Evolutionary conservation across 2,329 filamentous ascomycete species (phyloP).

Genomic region (Colletotrichum camelliae): DNA sequence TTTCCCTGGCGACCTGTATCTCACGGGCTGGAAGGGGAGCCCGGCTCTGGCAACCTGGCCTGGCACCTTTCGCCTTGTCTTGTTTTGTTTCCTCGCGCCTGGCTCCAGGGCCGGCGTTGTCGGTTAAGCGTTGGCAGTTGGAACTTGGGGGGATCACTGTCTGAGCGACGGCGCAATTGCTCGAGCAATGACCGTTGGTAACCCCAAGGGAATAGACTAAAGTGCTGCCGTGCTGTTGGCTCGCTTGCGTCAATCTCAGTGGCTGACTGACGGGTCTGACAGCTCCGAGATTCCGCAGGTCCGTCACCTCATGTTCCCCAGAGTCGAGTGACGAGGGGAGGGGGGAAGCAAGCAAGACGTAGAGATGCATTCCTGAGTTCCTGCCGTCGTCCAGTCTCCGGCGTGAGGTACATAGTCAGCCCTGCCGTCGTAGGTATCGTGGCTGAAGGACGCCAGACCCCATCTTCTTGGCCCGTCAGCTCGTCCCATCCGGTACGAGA

Average conservation of each 20-base stretch:
- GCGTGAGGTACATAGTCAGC: background rate
- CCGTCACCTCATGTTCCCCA: background rate
- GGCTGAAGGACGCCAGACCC: conserved; percentile 2
- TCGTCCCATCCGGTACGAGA: conserved; percentile 3
- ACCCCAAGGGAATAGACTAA: background rate
- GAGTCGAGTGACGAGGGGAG: background rate
- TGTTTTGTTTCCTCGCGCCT: background rate
- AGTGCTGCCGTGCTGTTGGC: background rate
- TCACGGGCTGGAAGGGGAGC: background rate
- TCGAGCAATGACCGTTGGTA: background rate
- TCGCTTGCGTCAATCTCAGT: conserved; percentile 3
- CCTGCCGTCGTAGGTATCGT: conserved; percentile 4
- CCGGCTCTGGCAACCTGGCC: background rate
- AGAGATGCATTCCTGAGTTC: background rate
- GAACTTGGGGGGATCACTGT: background rate
- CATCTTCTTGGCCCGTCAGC: background rate
- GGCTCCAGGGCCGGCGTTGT: background rate
- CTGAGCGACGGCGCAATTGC: background rate
- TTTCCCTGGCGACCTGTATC: background rate
- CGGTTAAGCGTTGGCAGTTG: background rate
- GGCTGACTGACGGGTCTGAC: conserved; percentile 2
- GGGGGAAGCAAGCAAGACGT: background rate
- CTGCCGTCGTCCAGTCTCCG: background rate
- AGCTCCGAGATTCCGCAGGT: conserved; percentile 1
- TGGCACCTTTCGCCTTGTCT: background rate